A percentile compares a stretch with the other conserved stretches of the same genome.
These are phyloP conservation scores for Zasmidium cellare DNA, from an alignment of 2,329 filamentous ascomycete genomes.

Conservation along the genomic window DNA sequence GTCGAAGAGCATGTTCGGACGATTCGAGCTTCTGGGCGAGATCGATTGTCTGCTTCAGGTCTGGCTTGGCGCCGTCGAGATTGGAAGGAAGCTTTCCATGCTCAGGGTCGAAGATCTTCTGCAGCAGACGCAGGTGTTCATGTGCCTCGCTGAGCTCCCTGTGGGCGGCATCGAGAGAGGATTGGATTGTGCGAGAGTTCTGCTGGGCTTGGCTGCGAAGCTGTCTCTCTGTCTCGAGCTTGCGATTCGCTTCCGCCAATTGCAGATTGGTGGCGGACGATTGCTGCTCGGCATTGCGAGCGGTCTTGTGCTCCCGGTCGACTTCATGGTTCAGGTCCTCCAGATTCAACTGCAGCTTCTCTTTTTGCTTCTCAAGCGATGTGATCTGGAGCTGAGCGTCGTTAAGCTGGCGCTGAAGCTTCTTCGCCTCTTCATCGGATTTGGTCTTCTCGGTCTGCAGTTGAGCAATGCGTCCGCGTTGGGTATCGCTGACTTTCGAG, in stretches of 20 bases:
- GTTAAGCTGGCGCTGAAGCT: constrained; percentile 78
- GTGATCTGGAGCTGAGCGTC: constrained; percentile 81
- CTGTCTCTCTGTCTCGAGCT: constrained; percentile 86
- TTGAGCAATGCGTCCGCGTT: constrained; percentile 71
- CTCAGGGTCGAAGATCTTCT: constrained; percentile 83
- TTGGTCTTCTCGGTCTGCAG: constrained; percentile 82
- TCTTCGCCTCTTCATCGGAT: constrained; percentile 78
- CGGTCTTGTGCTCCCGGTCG: constrained; percentile 83
- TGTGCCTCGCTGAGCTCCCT: constrained; percentile 79
- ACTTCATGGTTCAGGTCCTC: constrained; percentile 94
- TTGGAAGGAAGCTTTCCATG: constrained; percentile 50
- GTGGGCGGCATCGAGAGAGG: constrained; percentile 75
- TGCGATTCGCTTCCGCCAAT: constrained; percentile 84
- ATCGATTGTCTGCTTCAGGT: constrained; percentile 68
- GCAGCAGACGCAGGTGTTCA: constrained; percentile 74
- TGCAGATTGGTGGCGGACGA: constrained; percentile 78
- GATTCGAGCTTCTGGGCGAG: constrained; percentile 84
- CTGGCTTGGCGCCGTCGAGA: constrained; percentile 68
- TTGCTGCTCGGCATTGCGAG: constrained; percentile 84
- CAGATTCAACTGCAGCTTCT: constrained; percentile 82
- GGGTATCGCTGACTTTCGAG: constrained; percentile 80
- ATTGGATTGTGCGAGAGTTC: constrained; percentile 78
- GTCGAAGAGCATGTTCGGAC: constrained; percentile 81
- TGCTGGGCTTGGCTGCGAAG: constrained; percentile 80
- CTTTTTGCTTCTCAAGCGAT: constrained; percentile 87